Evolutionary conservation across 2,329 filamentous ascomycete species (phyloP).

Genomic region (Fusarium sp.): DNA sequence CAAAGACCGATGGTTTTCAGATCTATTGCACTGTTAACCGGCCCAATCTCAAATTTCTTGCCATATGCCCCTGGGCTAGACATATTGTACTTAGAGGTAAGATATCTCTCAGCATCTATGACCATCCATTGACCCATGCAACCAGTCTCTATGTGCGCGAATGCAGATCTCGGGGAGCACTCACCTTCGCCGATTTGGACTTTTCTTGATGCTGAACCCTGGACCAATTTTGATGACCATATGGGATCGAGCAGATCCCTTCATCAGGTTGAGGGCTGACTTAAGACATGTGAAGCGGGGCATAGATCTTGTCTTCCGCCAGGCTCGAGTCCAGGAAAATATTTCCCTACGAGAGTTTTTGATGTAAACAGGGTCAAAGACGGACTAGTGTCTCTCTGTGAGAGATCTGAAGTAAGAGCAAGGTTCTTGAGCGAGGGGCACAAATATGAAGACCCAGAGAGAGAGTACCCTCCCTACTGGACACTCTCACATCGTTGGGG

Average conservation of each 20-base stretch:
- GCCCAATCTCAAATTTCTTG: too few species aligned
- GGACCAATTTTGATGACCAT: not conserved
- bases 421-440: fast-evolving
- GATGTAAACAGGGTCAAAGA: not conserved
- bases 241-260: not conserved
- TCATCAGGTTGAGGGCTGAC: not conserved
- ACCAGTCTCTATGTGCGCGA: not conserved
- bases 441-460: too few species aligned
- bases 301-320: not conserved
- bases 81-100: too few species aligned
- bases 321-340: fast-evolving
- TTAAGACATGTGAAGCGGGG: not conserved
- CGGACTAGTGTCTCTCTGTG: not conserved
- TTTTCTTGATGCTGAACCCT: not conserved
- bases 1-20: too few species aligned
- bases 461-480: not conserved
- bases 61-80: too few species aligned
- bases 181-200: too few species aligned
- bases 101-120: too few species aligned
- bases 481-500: not conserved
- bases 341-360: not conserved
- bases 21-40: too few species aligned
- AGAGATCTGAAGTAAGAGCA: not conserved
- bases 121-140: not conserved
- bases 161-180: too few species aligned